phyloP scores from a whole-genome alignment of 164 flowering plant species.

The Hamamelis virginiana region DNA sequence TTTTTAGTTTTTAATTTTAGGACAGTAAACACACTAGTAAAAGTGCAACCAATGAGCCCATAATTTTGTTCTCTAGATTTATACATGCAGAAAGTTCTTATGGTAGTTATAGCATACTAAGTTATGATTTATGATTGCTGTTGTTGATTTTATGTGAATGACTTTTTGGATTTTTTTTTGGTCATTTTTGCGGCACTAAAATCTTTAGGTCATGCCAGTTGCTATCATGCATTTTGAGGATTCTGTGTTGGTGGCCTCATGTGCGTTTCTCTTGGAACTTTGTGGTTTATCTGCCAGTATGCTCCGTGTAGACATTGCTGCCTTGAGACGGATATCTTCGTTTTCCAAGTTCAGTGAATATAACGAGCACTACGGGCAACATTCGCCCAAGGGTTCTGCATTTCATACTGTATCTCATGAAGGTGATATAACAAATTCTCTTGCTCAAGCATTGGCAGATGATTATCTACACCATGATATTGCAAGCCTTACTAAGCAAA shows the following conservation, averaged over 20 bases:
- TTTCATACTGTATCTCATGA: constrained; percentile 53
- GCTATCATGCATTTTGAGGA: constrained; percentile 84
- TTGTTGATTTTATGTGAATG: background rate
- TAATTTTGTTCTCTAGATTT: background rate
- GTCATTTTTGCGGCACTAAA: background rate
- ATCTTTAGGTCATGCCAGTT: constrained; percentile 77
- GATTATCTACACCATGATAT: constrained; percentile 53
- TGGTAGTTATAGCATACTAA: background rate
- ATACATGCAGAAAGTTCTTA: background rate
- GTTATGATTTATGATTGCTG: background rate
- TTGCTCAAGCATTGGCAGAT: constrained; percentile 90
- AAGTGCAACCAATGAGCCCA: background rate
- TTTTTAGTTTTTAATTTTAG: background rate
- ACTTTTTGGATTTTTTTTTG: background rate
- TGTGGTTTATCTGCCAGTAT: constrained; percentile 87
- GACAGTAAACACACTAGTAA: background rate
- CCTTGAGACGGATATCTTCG: constrained; percentile 76
- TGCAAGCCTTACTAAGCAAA: constrained; percentile 22
- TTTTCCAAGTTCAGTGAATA: constrained; percentile 51
- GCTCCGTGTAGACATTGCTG: constrained; percentile 81
- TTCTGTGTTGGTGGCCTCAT: constrained; percentile 77
- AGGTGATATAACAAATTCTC: constrained; percentile 61
- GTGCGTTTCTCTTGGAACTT: constrained; percentile 86
- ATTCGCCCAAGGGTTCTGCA: constrained; percentile 51
- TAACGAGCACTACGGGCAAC: constrained; percentile 37